Conservation (phyloP, 345 rosid species). For the Camelina hispida region DNA sequence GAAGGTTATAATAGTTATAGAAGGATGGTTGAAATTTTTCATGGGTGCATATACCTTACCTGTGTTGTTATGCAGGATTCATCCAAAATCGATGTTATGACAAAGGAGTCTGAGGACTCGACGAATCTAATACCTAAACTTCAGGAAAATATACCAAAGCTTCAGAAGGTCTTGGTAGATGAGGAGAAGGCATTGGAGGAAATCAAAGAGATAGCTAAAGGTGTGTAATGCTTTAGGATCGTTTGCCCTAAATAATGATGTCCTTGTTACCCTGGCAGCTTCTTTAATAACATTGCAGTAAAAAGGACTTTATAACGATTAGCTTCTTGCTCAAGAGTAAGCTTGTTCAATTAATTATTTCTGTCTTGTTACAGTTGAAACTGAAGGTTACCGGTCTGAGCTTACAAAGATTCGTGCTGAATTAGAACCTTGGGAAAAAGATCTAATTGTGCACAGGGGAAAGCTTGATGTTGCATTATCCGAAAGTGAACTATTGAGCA, state of each 20-base stretch:
- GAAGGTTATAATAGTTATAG: slow-evolving; percentile 56
- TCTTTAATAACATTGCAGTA: slow-evolving; percentile 1
- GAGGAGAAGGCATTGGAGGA: slow-evolving; percentile 84
- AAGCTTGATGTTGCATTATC: slow-evolving; percentile 87
- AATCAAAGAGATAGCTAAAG: slow-evolving; percentile 78
- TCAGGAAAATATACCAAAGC: slow-evolving; percentile 72
- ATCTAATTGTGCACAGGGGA: slow-evolving; percentile 86
- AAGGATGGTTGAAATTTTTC: slow-evolving; percentile 29
- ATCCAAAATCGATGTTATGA: slow-evolving; percentile 61
- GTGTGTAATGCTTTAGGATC: slow-evolving; percentile 47
- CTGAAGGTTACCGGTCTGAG: slow-evolving; percentile 80
- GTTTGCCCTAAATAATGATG: slow-evolving; percentile 19
- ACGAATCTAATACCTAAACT: slow-evolving; percentile 74
- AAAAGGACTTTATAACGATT: slow-evolving; percentile 9
- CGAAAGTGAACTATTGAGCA: slow-evolving; percentile 74
- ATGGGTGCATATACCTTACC: slow-evolving; percentile 38
- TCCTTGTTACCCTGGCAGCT: slow-evolving; percentile 15
- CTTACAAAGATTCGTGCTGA: slow-evolving; percentile 81
- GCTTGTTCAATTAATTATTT: slow-evolving; percentile 26
- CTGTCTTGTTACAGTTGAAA: slow-evolving; percentile 67
- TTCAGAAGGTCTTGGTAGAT: slow-evolving; percentile 63
- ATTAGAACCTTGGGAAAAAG: slow-evolving; percentile 93
- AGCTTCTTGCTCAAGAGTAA: slow-evolving; percentile 1
- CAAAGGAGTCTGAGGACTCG: slow-evolving; percentile 72
- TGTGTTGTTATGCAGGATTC: slow-evolving; percentile 62